These are phyloP conservation scores for Monoraphidium neglectum DNA, from an alignment of 139 green algal species.

Conservation along the genomic window DNA sequence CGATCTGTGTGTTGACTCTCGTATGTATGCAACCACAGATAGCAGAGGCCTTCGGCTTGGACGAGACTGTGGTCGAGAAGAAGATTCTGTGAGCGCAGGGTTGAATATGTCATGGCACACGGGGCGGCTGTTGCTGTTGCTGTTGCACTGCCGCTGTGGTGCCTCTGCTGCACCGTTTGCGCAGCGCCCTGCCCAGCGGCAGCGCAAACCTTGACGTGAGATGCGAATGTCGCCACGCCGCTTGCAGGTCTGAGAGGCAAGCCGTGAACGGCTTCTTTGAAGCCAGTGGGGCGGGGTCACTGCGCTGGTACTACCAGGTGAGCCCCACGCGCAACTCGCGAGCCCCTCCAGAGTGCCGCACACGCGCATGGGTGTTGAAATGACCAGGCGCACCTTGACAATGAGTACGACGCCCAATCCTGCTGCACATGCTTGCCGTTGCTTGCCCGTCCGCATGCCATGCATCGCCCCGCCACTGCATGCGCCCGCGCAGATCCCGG, in stretches of 20 bases:
- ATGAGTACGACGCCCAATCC: no score
- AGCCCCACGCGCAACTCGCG: neutral
- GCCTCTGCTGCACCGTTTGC: neutral
- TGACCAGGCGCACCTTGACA: no score
- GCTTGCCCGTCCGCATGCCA: no score
- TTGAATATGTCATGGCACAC: neutral
- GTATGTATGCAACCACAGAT: constrained; percentile 29
- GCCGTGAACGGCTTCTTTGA: constrained; percentile 68
- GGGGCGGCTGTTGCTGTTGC: neutral
- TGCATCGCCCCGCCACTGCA: neutral
- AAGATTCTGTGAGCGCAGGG: constrained; percentile 44
- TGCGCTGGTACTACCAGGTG: constrained; percentile 70
- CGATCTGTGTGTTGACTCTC: neutral
- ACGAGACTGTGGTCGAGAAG: constrained; percentile 55
- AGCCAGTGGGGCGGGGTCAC: constrained; percentile 39
- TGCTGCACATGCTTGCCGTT: no score
- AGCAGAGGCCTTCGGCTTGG: constrained; percentile 45
- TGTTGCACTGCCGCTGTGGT: neutral
- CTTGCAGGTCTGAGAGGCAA: constrained; percentile 38
- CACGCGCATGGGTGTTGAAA: neutral
- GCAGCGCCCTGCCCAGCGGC: neutral
- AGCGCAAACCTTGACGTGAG: neutral
- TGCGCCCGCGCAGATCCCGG: constrained; percentile 39
- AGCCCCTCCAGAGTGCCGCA: neutral
- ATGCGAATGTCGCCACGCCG: neutral